A percentile compares a stretch with the other conserved stretches of the same genome.
Conservation (phyloP, 768 basidiomycete genomes). For the Mycena belliarum region DNA sequence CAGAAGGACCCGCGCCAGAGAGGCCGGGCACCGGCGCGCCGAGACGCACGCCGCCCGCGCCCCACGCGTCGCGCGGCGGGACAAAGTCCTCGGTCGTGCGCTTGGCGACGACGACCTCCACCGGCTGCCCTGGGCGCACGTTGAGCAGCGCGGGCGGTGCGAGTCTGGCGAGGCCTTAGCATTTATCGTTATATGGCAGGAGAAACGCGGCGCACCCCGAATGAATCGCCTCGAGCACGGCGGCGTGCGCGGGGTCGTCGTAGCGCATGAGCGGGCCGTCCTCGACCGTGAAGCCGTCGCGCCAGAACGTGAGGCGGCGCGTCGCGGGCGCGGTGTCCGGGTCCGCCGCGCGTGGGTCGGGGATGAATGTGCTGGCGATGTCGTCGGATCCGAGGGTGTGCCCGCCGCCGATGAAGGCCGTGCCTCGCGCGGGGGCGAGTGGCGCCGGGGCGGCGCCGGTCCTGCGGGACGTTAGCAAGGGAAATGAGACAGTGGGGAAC, state of each 20-base stretch:
- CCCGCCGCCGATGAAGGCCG: conserved; percentile 71
- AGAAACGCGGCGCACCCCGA: conserved; percentile 56
- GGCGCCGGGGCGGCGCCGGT: conserved; percentile 34
- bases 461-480: too few species aligned
- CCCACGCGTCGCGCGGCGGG: conserved; percentile 45
- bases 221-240: conserved; percentile 74
- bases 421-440: conserved; percentile 11
- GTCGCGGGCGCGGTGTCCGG: conserved; percentile 58
- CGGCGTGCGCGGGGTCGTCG: conserved; percentile 72
- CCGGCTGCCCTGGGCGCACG: conserved; percentile 73
- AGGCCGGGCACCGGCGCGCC: conserved; percentile 70
- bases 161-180: conserved; percentile 38
- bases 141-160: conserved; percentile 80
- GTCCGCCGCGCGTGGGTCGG: conserved; percentile 59
- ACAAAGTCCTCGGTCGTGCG: conserved; percentile 72
- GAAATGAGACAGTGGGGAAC: not conserved
- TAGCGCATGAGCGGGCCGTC: conserved; percentile 85
- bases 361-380: conserved; percentile 72
- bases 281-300: conserved; percentile 89
- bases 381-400: conserved; percentile 90
- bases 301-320: conserved; percentile 88
- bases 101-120: conserved; percentile 78
- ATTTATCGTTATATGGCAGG: not conserved
- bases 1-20: conserved; percentile 55
- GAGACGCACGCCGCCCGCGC: conserved; percentile 48